Evolutionary conservation across 1,284 basidiomycete genomes (phyloP).

Genomic region (Apiotrichum mycotoxinovorans): DNA sequence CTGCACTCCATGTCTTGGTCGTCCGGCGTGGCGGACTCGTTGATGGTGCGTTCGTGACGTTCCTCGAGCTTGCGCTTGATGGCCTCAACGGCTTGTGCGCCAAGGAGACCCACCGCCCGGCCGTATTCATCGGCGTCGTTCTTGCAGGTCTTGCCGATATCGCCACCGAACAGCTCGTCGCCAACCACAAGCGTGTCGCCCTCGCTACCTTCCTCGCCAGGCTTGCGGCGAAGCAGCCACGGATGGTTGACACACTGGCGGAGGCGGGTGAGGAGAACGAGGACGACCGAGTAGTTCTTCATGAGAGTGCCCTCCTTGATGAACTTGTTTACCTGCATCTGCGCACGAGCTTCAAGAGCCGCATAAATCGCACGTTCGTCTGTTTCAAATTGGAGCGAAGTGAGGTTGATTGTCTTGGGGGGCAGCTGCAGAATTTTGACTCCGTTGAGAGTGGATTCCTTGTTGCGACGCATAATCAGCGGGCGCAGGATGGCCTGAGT

Average conservation of each 20-base stretch:
- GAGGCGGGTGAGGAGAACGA: conserved; percentile 43
- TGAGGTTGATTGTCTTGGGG: conserved; percentile 35
- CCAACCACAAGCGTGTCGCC: conserved; percentile 33
- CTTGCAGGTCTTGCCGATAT: conserved; percentile 15
- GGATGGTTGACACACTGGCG: conserved; percentile 41
- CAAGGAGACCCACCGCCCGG: conserved; percentile 27
- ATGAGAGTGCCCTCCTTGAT: conserved; percentile 44
- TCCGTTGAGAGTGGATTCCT: conserved; percentile 46
- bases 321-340: conserved; percentile 46
- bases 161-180: conserved; percentile 32
- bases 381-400: conserved; percentile 36
- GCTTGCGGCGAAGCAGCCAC: conserved; percentile 38
- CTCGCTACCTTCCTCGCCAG: conserved; percentile 22
- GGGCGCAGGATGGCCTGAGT: conserved; percentile 40
- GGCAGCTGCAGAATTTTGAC: conserved; percentile 40
- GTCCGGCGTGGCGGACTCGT: conserved; percentile 5
- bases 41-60: conserved; percentile 20
- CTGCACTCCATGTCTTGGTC: conserved; percentile 28
- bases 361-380: conserved; percentile 49
- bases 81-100: conserved; percentile 26
- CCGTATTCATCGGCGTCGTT: conserved; percentile 31
- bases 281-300: conserved; percentile 41
- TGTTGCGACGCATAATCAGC: conserved; percentile 42
- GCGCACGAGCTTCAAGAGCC: conserved; percentile 39
- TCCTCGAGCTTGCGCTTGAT: conserved; percentile 31